A percentile compares a stretch with the other conserved stretches of the same genome.
Evolutionary conservation across 2,329 filamentous ascomycete species (phyloP).

Genomic region (Fusarium citri): DNA sequence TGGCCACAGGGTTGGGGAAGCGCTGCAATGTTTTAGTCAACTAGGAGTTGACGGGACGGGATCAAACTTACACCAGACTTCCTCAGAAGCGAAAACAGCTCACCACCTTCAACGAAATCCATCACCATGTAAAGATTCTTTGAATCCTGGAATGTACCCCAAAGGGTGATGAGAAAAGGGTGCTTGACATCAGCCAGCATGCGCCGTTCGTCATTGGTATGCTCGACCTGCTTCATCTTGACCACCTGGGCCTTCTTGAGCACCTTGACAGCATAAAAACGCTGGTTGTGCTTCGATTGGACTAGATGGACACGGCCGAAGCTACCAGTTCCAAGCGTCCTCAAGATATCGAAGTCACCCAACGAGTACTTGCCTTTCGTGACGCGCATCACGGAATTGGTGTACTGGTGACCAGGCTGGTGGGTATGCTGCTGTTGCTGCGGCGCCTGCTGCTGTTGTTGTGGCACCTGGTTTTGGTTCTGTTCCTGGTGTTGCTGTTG

Average conservation of each 20-base stretch:
- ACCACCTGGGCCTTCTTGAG: conserved; percentile 98
- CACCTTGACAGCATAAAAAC: conserved; percentile 98
- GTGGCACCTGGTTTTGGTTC: conserved; percentile 35
- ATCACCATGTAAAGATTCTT: conserved; percentile 99
- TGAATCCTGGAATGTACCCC: conserved; percentile 97
- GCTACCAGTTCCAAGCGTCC: conserved; percentile 94
- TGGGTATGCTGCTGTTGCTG: conserved; percentile 44
- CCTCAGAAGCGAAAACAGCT: conserved; percentile 92
- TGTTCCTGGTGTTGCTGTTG: conserved; percentile 31
- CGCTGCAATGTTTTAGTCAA: conserved; percentile 66
- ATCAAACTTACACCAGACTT: conserved; percentile 81
- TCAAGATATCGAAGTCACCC: conserved; percentile 86
- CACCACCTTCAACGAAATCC: conserved; percentile 99
- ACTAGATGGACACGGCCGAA: conserved; percentile 97
- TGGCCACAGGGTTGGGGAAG: conserved; percentile 97
- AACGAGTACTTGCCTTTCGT: conserved; percentile 99
- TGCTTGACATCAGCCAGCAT: conserved; percentile 99
- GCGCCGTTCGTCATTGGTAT: conserved; percentile 96
- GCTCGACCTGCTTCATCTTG: conserved; percentile 99
- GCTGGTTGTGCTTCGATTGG: conserved; percentile 97
- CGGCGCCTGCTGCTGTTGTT: conserved; percentile 45
- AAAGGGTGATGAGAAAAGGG: conserved; percentile 96
- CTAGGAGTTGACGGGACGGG: neutral
- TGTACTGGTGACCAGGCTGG: conserved; percentile 51
- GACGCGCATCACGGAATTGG: conserved; percentile 64